Evolutionary conservation across 2,329 filamentous ascomycete genomes (phyloP).

Genomic region (Hypoxylon sp.): DNA sequence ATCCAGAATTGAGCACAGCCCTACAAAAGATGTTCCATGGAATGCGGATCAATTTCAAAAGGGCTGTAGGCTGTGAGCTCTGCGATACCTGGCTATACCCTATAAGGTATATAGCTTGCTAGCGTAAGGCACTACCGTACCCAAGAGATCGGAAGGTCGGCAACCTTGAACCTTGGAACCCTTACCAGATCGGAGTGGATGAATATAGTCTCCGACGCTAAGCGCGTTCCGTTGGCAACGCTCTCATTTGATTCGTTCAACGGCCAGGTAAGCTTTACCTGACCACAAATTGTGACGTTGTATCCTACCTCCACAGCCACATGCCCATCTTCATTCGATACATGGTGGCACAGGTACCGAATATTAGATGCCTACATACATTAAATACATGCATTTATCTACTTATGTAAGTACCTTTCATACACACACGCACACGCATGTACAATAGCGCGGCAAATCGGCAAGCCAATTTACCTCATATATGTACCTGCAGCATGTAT

Average conservation of each 20-base stretch:
- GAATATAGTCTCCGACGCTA: constrained; percentile 22
- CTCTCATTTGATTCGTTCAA: constrained; percentile 14
- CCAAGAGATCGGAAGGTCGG: not conserved
- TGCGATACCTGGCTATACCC: too few relatives aligned
- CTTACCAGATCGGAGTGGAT: constrained; percentile 18
- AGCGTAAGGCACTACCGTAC: not conserved
- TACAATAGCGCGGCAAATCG: not conserved
- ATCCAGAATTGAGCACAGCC: not conserved
- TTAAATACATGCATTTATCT: not conserved
- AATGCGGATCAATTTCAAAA: too few relatives aligned
- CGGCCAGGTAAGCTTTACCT: constrained; percentile 15
- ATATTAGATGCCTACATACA: not conserved
- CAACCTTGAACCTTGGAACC: not conserved
- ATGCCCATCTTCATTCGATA: constrained; percentile 28
- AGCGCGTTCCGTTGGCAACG: constrained; percentile 8
- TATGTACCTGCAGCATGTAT: not conserved
- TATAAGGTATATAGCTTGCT: not conserved
- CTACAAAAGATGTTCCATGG: not conserved
- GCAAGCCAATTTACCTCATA: not conserved
- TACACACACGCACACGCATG: too few relatives aligned
- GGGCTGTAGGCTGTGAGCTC: too few relatives aligned
- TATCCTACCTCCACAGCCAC: constrained; percentile 32
- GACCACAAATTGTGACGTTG: constrained; percentile 34
- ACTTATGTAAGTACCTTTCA: not conserved
- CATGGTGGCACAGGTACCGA: constrained; percentile 31